Conservation (phyloP, 192 early-diverging fungal genomes). For the Podila epigama region DNA sequence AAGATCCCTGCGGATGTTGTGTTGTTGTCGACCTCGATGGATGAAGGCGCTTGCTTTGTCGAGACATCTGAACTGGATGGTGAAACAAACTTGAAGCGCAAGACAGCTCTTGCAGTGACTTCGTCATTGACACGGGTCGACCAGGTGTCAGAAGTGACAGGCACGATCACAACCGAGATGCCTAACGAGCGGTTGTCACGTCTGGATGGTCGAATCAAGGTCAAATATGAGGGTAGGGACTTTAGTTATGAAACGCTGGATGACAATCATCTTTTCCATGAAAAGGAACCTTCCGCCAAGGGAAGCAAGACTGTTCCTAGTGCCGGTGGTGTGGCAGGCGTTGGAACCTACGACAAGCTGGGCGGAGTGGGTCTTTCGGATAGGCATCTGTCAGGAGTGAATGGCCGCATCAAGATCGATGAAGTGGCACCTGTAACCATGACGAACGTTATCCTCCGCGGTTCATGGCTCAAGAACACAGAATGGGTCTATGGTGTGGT, state of each 20-base stretch:
- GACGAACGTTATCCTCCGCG: slow-evolving; percentile 88
- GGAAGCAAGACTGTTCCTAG: too few relatives aligned
- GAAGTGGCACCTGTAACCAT: slow-evolving; percentile 88
- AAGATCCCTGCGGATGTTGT: slow-evolving; percentile 94
- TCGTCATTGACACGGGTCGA: slow-evolving; percentile 72
- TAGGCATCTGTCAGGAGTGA: background rate
- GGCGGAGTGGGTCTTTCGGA: too few relatives aligned
- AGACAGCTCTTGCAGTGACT: slow-evolving; percentile 86
- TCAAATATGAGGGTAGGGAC: slow-evolving; percentile 28
- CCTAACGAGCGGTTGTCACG: slow-evolving; percentile 96
- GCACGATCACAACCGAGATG: slow-evolving; percentile 87
- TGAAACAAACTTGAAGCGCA: slow-evolving; percentile 96
- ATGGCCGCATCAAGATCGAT: slow-evolving; percentile 26
- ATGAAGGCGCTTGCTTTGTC: slow-evolving; percentile 94
- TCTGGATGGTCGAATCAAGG: slow-evolving; percentile 72
- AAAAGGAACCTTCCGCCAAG: background rate
- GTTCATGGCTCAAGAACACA: slow-evolving; percentile 92
- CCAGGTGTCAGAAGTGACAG: slow-evolving; percentile 63
- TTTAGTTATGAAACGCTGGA: slow-evolving; percentile 22
- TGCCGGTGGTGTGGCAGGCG: too few relatives aligned
- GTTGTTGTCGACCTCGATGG: slow-evolving; percentile 86
- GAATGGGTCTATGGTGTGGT: slow-evolving; percentile 91
- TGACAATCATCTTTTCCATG: background rate
- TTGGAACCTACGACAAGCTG: too few relatives aligned
- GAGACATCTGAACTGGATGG: slow-evolving; percentile 97